Evolutionary conservation across 805 yeast genomes (phyloP), one percentile per base, ranked within the genome.

Genomic region (Grigorovia yakushimaensis): DNA sequence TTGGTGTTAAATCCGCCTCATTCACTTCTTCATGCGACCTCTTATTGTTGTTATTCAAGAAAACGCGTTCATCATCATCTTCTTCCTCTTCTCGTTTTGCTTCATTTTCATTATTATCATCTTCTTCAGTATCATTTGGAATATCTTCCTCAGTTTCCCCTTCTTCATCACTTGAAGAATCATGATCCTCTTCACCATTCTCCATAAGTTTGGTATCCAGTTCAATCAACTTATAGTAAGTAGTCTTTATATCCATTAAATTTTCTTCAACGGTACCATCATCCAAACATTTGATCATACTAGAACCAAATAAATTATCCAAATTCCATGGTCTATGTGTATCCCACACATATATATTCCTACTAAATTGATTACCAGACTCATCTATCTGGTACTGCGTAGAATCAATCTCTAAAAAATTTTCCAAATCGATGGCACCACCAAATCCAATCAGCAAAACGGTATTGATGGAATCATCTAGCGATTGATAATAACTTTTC

Each of bases 321-420:
- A 93, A 69, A 65, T 89, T 89, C 98, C 98, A 93, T 4, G 98
- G 99, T 53, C 98, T 71, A 54, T 85, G 93, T 3, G 95, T 88
- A 65, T 93, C 99, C 47, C 93, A 73, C 10, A 94, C 77, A 57
- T 87, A 94, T 2, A 91, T 76, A 48, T 73, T 78, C 52, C 93
- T 73, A 43, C 67, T 74, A 39, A 73, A 61, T 41, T 62, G 58
- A 33, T 19, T 62, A 35, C 56, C 65, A 35, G 56, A 60, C n/a
- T 56, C 42, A 15, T 64, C 69, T 2, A 67, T 66, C 11, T 80
- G 52, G 47, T 73, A 77, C 5, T 77, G 77, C 42, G 76, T 71
- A 3, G 77, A 71, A 47, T 81, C 79, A 11, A 84, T 74, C 17
- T 81, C 86, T 39, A 85, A 70, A 59, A 84, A 84, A 21, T 78